Base-by-base conservation (phyloP, 148 eudicot species). In the Dysphania ambrosioides region DNA sequence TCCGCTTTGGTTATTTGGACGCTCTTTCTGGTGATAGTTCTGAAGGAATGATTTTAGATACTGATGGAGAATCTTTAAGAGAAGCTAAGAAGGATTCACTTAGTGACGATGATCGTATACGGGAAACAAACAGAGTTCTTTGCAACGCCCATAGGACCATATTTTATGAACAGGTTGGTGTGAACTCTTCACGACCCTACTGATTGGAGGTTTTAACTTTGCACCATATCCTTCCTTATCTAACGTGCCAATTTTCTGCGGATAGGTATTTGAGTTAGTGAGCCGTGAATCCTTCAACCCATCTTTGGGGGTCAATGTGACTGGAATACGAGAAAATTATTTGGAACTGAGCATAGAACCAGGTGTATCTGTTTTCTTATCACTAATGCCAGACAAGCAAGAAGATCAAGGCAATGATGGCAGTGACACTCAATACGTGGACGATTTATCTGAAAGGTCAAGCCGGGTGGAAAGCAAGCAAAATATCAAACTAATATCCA, bases 191-290 rank as follows among this genome's bases (percentile, higher is more conserved):
- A 31, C 53, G 0, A 7, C n/a, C 32, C 21, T 42, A n/a, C 26
- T 61, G 41, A 24, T 53, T 24, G 49, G n/a, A 27, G 42, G 18
- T 55, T 41, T 47, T 56, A 58, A 35, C 27, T 66, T 19, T 77
- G 72, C 67, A 24, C 41, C 56, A n/a, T 44, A 27, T 26, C 31
- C 19, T 26, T 75, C 26, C 27, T 55, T 29, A 66, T 13, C 44
- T 38, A 29, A 75, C 12, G 2, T 30, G 24, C 26, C 30, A 27
- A 56, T 68, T 71, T 47, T 81, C 70, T 79, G 41, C 65, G 75
- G 73, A 32, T 83, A 95, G 98, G 96, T 95, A 55, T 95, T 95
- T 83, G 91, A 89, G 67, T 82, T 90, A 83, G 90, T 90, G 34
- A 92, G 86, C 76, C 96, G 88, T 75, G 97, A 92, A 83, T 92